These are phyloP conservation scores for Dichomitus squalens DNA, from an alignment of 1,284 basidiomycete genomes.

Conservation along the genomic window DNA sequence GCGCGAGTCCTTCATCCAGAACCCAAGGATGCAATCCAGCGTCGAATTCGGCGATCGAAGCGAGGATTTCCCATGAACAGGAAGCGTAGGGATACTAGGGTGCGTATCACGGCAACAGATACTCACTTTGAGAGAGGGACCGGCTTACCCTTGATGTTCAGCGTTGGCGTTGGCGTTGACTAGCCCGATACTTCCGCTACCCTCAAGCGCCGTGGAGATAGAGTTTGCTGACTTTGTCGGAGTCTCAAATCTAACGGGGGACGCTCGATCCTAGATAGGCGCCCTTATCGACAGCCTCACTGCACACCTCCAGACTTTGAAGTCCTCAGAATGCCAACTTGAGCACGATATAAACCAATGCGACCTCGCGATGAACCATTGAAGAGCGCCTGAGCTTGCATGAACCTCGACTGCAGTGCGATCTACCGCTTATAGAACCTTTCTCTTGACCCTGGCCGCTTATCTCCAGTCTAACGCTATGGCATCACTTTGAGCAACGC, in stretches of 20 bases:
- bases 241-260: slow-evolving; percentile 4
- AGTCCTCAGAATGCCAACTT: too few species aligned
- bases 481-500: slow-evolving; percentile 27
- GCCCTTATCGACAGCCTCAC: too few species aligned
- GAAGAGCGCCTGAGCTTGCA: too few species aligned
- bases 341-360: too few species aligned
- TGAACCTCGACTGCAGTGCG: too few species aligned
- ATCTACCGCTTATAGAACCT: too few species aligned
- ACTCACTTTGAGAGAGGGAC: slow-evolving; percentile 27
- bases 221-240: slow-evolving; percentile 24
- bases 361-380: too few species aligned
- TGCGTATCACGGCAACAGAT: neutral
- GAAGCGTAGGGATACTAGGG: slow-evolving; percentile 2
- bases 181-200: slow-evolving; percentile 13
- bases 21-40: slow-evolving; percentile 17
- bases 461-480: neutral
- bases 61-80: slow-evolving; percentile 11
- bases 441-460: neutral
- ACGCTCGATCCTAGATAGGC: neutral
- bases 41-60: slow-evolving; percentile 12
- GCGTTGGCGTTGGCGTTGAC: slow-evolving; percentile 26
- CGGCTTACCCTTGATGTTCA: slow-evolving; percentile 26
- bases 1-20: slow-evolving; percentile 20
- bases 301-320: too few species aligned
- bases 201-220: slow-evolving; percentile 18